Base-by-base conservation (phyloP, 2,329 filamentous ascomycete species). In the Xylaria sp. region DNA sequence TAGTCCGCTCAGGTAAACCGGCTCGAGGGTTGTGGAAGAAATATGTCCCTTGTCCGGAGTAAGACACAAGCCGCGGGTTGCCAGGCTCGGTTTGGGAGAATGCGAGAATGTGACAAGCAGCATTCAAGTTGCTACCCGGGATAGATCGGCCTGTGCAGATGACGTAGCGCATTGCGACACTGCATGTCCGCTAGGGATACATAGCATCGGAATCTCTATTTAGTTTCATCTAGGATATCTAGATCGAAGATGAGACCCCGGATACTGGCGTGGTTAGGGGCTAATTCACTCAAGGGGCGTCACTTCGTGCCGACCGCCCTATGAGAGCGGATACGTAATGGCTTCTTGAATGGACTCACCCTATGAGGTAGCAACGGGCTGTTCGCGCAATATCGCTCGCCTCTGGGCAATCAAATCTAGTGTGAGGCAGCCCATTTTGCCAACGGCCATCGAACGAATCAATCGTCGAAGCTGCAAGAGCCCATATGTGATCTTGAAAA, bases 231-330 rank as follows among this genome's bases (percentile, higher is more conserved):
- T 59, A 63, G 66, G 66, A 69, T 66, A 59, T 69, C 63, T 66
- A 58, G 63, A 66, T 69, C 60, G 55, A 66, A 66, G 44, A 71
- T 66, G 60, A 59, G 50, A 57, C 16, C 47, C 58, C 37, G 60
- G 44, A 62, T 50, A 37, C 13, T 40, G 55, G 27, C n/a, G 37
- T 50, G 35, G 48, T 57, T 42, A 5, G 18, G 29, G 40, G 32
- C 27, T 50, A n/a, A 40, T 44, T 42, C 18, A 47, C 32, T 2
- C 37, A 54, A 48, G 42, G 32, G 47, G 6, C 10, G n/a, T 29
- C 48, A 8, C 27, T 40, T 9, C 18, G 53, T 54, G 65, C 53
- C 62, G 44, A 47, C 40, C 8, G 68, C 54, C 59, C 48, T 59
- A 21, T 29, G 40, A 10, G 12, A 32, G 32, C 21, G 55, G 35